phyloP scores from a whole-genome alignment of 257 asterid genomes.

The Osmanthus fragrans region DNA sequence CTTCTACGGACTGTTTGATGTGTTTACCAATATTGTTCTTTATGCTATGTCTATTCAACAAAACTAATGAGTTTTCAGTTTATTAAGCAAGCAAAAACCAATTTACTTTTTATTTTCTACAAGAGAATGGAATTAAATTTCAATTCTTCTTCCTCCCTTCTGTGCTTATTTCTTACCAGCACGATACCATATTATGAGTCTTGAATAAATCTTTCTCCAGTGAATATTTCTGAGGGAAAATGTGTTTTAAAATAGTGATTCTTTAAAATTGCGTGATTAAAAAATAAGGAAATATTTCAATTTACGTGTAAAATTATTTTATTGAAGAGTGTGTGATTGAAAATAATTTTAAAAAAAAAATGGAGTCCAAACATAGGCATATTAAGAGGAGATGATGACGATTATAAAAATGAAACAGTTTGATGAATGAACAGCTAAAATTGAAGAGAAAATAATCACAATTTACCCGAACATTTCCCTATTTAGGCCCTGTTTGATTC shows the following conservation, averaged over 20 bases:
- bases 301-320: no score
- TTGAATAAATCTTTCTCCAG: no score
- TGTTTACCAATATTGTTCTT: not conserved
- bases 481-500: no score
- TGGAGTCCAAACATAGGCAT: no score
- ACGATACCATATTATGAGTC: no score
- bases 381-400: no score
- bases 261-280: no score
- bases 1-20: conserved; percentile 4
- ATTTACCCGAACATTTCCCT: not conserved
- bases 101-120: not conserved
- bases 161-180: not conserved
- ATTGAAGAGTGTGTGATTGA: no score
- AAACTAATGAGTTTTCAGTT: not conserved
- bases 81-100: not conserved
- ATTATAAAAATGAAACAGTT: no score
- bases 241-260: no score
- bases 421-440: not conserved
- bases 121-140: conserved; percentile 1
- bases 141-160: conserved; percentile 8
- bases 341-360: no score
- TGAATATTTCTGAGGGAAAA: not conserved
- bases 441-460: not conserved
- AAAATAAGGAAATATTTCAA: no score
- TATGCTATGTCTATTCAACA: not conserved